Evolutionary conservation across 2,329 filamentous ascomycete species (phyloP).

Genomic region (Metarhizium sp.): DNA sequence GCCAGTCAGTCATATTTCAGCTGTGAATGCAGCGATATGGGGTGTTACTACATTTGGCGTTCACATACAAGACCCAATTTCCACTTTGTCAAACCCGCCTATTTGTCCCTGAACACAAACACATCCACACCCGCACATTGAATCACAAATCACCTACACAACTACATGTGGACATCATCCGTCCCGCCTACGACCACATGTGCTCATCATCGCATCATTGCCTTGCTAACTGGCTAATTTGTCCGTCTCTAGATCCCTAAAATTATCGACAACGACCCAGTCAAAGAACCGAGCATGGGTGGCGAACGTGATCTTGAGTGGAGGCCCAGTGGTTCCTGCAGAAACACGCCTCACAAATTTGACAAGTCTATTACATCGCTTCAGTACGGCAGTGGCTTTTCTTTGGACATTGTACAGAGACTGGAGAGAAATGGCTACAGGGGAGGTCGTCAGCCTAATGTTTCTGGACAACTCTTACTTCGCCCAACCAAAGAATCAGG

Average conservation of each 20-base stretch:
- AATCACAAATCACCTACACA: no score
- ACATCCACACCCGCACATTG: no score
- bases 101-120: no score
- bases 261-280: slow-evolving; percentile 14
- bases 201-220: not conserved
- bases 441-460: slow-evolving; percentile 20
- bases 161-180: not conserved
- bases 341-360: slow-evolving; percentile 13
- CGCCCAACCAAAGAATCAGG: slow-evolving; percentile 25
- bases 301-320: slow-evolving; percentile 15
- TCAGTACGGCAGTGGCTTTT: slow-evolving; percentile 24
- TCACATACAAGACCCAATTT: no score
- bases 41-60: no score
- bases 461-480: slow-evolving; percentile 37
- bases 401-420: slow-evolving; percentile 32
- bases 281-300: slow-evolving; percentile 13
- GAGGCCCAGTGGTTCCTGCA: slow-evolving; percentile 17
- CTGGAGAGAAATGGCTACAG: slow-evolving; percentile 12
- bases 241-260: slow-evolving; percentile 9
- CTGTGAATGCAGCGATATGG: not conserved
- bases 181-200: not conserved
- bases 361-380: slow-evolving; percentile 13
- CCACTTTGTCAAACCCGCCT: no score
- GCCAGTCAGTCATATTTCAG: not conserved
- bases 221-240: not conserved